Evolutionary conservation across 805 yeast genomes (phyloP), one percentile per base, ranked within the genome.

Genomic region (Clavispora carvajalis): DNA sequence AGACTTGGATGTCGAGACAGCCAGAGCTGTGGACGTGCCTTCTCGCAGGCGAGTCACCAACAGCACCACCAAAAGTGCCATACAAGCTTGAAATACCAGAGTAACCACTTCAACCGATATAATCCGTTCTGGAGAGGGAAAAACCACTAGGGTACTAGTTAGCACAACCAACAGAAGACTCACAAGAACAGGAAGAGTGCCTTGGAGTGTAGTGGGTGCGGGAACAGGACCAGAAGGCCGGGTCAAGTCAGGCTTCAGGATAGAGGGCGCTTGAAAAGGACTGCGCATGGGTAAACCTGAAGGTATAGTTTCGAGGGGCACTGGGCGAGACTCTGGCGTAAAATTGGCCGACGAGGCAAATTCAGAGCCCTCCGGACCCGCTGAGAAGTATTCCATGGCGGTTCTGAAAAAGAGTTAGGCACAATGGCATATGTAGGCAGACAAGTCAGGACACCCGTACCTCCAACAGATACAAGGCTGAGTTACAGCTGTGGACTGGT

Each of bases 141-240:
- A 19, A 25, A 41, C 38, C 6, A 62, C 47, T 16, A 64, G 35
- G 17, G 47, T 44, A 33, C 52, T 50, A 33, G 66, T 53, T 29
- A 63, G 39, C 21, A 63, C 51, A 35, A 60, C 41, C 30, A 62
- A 48, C 9, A 68, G 65, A 22, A 62, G 51, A 5, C 69, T 59
- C 34, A 59, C 55, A 22, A 65, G 47, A 19, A 62, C 58, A 1
- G 71, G 71, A 23, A 65, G 47, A 3, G 67, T 54, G n/a, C 57
- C 52, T 24, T 55, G 36, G 23, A 60, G 25, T 18, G n/a, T 17
- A 3, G 29, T 5, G n/a, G 29, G 13, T 9, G 15, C 26, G 16
- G 7, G 5, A 5, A 34, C 29, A 49, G 16, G 39, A 23, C 9
- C 33, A 29, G 19, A 11, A 11, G 17, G 17, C 22, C 10, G 8